Base-by-base conservation (phyloP, 2,329 filamentous ascomycete genomes). In the Pyrenochaeta sp. region DNA sequence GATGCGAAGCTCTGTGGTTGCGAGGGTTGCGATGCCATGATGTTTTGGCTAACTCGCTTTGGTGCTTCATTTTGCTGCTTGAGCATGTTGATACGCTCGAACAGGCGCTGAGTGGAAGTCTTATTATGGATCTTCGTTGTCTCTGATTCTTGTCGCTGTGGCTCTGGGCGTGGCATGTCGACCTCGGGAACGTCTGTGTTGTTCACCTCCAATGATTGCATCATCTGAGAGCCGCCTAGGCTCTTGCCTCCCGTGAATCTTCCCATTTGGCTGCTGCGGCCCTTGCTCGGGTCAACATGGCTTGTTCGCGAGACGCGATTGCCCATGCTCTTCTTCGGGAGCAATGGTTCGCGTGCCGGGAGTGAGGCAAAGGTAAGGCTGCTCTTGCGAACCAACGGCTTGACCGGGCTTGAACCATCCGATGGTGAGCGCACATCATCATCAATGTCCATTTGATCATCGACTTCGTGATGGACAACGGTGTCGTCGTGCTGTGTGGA, bases 361-460 rank as follows among this genome's bases (percentile, higher is more conserved):
- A 99, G 78, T 13, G 94, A 90, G 24, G 94, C 90, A 73, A 99
- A 97, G 46, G 89, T 96, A 48, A 99, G 80, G 68, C 93, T 97
- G 72, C 92, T 96, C 78, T 97, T 97, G 48, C 93, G 86, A 55
- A 95, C 82, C 20, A 89, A 78, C 2, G 88, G 87, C 55, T 89
- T 81, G 35, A 88, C 84, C 0, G 89, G 89, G 57, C 87, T 92
- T 0, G 88, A 90, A 1, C 77, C 80, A 34, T 89, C 86, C 2
- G 87, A 89, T 11, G 82, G 81, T 3, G 85, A 87, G 48, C 78
- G 76, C 15, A 73, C 72, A 48, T 81, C 81, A 41, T 81, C 82
- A 26, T 82, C 79, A 32, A 67, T 57, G 11, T 73, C 72, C 58
- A 74, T 71, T 10, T 73, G 65, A 18, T 73, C 68, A 15, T 72